These are phyloP conservation scores for Rutstroemia sp. DNA, from an alignment of 2,329 filamentous ascomycete species.

Conservation along the genomic window DNA sequence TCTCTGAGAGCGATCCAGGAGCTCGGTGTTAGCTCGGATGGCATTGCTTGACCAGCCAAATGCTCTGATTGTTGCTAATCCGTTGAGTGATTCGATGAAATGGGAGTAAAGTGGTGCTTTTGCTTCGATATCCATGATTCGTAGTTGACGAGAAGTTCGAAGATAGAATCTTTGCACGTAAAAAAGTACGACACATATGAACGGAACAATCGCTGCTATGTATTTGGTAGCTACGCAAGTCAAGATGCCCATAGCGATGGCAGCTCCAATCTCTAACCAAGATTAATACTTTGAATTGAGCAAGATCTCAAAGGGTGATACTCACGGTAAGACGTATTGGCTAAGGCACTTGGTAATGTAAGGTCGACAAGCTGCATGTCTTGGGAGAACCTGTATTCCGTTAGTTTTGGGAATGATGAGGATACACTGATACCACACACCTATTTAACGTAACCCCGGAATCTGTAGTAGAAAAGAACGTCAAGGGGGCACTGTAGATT, in stretches of 20 bases:
- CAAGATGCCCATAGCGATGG: slow-evolving; percentile 11
- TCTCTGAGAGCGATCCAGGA: slow-evolving; percentile 46
- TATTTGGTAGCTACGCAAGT: neutral
- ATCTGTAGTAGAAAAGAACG: slow-evolving; percentile 20
- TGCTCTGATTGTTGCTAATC: slow-evolving; percentile 37
- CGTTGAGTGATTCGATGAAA: slow-evolving; percentile 37
- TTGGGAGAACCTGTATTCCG: slow-evolving; percentile 1
- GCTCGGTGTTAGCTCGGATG: slow-evolving; percentile 31
- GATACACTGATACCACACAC: neutral
- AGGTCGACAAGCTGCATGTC: neutral
- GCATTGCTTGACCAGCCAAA: slow-evolving; percentile 35
- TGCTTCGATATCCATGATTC: slow-evolving; percentile 37
- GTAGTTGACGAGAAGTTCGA: slow-evolving; percentile 39
- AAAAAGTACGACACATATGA: slow-evolving; percentile 2
- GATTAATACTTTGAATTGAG: slow-evolving; percentile 21
- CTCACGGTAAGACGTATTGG: slow-evolving; percentile 6
- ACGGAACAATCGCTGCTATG: neutral
- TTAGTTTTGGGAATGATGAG: neutral
- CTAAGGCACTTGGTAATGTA: slow-evolving; percentile 1
- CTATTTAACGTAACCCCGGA: slow-evolving; percentile 21
- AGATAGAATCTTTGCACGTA: slow-evolving; percentile 35
- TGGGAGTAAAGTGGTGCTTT: slow-evolving; percentile 36
- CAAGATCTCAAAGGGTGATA: slow-evolving; percentile 14
- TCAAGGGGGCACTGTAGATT: slow-evolving; percentile 31
- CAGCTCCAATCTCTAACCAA: slow-evolving; percentile 34